phyloP scores from a whole-genome alignment of 1,139 yeast genomes.

The Lizanozyma gosingica region DNA sequence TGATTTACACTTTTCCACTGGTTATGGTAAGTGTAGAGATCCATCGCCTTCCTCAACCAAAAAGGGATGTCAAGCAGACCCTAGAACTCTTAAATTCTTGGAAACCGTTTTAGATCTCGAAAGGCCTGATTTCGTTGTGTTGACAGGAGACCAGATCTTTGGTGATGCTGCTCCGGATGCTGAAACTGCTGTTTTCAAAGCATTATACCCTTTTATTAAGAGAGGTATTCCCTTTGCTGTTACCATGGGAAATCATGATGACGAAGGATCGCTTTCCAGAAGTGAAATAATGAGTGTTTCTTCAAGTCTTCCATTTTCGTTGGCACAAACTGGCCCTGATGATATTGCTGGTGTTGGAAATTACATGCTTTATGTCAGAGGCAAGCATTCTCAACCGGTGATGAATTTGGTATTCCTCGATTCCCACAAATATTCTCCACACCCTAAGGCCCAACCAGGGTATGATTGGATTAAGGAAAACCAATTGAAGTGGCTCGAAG shows the following conservation, averaged over 20 bases:
- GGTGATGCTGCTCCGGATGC: conserved; percentile 69
- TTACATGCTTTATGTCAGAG: conserved; percentile 48
- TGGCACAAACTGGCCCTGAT: conserved; percentile 54
- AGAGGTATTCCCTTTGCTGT: conserved; percentile 73
- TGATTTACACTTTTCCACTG: conserved; percentile 77
- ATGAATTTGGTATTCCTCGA: conserved; percentile 69
- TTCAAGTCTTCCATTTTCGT: conserved; percentile 54
- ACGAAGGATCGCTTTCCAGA: conserved; percentile 65
- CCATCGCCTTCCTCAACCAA: conserved; percentile 43
- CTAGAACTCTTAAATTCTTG: conserved; percentile 55
- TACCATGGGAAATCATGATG: conserved; percentile 51
- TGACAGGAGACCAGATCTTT: conserved; percentile 81
- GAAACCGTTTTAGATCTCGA: conserved; percentile 58
- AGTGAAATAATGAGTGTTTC: conserved; percentile 50
- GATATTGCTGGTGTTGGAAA: conserved; percentile 75
- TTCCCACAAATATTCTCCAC: conserved; percentile 63
- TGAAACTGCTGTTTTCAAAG: conserved; percentile 69
- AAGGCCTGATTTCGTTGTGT: conserved; percentile 69
- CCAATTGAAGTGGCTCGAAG: conserved; percentile 55
- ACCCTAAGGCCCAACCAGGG: conserved; percentile 61
- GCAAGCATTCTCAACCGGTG: conserved; percentile 33
- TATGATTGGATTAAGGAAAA: conserved; percentile 79
- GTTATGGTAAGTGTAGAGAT: conserved; percentile 66
- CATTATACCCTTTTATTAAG: conserved; percentile 58
- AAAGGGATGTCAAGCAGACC: conserved; percentile 62